Evolutionary conservation across 2,329 filamentous ascomycete species (phyloP).

Genomic region (Helminthosporium solani): DNA sequence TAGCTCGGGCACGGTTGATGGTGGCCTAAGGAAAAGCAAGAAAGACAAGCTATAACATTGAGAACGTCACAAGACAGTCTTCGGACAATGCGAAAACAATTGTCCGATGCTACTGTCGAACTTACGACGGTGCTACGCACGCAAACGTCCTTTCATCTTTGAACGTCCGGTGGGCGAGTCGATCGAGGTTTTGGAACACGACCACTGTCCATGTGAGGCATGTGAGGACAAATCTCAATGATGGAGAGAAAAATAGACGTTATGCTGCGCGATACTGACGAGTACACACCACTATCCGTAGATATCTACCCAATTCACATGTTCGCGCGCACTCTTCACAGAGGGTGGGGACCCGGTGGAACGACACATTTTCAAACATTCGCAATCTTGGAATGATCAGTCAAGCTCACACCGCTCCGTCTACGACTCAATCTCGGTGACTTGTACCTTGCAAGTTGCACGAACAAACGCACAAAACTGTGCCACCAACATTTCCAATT

Average conservation of each 20-base stretch:
- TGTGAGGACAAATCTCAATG: not conserved
- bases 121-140: not conserved
- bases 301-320: too few relatives aligned
- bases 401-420: not conserved
- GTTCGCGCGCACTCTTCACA: too few relatives aligned
- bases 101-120: too few relatives aligned
- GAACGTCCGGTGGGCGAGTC: not conserved
- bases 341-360: too few relatives aligned
- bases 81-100: too few relatives aligned
- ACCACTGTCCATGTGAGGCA: not conserved
- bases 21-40: not conserved
- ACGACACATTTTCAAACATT: not conserved
- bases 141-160: not conserved
- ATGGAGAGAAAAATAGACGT: too few relatives aligned
- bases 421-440: not conserved
- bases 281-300: too few relatives aligned
- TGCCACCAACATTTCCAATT: too few relatives aligned
- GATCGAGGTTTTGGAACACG: not conserved
- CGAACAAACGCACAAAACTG: too few relatives aligned
- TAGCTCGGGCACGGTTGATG: not conserved
- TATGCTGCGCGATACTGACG: too few relatives aligned
- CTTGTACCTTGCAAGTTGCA: too few relatives aligned
- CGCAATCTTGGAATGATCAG: not conserved
- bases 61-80: too few relatives aligned
- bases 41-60: not conserved